Conservation (phyloP, 2,329 filamentous ascomycete species). For the Eutypella sp. region DNA sequence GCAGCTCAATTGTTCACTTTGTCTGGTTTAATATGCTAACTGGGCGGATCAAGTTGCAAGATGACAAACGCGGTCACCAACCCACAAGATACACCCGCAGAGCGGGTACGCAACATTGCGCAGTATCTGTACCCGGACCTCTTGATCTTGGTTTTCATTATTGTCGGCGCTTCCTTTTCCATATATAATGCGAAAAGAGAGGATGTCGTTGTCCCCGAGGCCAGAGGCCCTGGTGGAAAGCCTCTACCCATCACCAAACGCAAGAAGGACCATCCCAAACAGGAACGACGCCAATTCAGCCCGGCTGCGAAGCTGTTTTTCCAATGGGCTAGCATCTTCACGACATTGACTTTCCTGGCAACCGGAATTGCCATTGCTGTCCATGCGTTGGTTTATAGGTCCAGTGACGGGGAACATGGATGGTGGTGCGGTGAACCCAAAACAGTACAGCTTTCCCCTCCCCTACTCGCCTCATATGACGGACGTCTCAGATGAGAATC, state of each 20-base stretch:
- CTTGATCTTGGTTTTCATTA: conserved; percentile 48
- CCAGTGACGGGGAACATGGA: conserved; percentile 20
- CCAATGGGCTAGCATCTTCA: conserved; percentile 65
- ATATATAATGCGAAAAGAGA: conserved; percentile 47
- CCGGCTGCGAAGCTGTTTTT: conserved; percentile 52
- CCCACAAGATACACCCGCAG: conserved; percentile 28
- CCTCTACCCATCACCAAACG: conserved; percentile 67
- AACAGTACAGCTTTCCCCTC: conserved; percentile 20
- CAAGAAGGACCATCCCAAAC: conserved; percentile 41
- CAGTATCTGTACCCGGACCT: conserved; percentile 49
- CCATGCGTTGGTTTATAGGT: conserved; percentile 61
- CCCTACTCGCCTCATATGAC: conserved; percentile 9
- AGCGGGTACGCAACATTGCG: conserved; percentile 39
- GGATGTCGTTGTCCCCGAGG: conserved; percentile 39
- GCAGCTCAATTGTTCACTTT: conserved; percentile 16
- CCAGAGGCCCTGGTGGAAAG: conserved; percentile 81
- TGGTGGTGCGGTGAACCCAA: conserved; percentile 29
- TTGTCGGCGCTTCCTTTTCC: conserved; percentile 47
- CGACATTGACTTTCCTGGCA: conserved; percentile 69
- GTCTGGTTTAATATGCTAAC: conserved; percentile 19
- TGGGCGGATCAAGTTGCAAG: conserved; percentile 19
- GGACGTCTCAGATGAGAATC: too few species aligned
- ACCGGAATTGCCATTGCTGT: conserved; percentile 69
- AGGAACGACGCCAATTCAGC: conserved; percentile 35
- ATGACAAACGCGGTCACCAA: conserved; percentile 26